Percentiles rank a stretch among this genome's conserved stretches.
Conservation (phyloP, 176 grass and related monocot genomes). For the Oropetium thomaeum region DNA sequence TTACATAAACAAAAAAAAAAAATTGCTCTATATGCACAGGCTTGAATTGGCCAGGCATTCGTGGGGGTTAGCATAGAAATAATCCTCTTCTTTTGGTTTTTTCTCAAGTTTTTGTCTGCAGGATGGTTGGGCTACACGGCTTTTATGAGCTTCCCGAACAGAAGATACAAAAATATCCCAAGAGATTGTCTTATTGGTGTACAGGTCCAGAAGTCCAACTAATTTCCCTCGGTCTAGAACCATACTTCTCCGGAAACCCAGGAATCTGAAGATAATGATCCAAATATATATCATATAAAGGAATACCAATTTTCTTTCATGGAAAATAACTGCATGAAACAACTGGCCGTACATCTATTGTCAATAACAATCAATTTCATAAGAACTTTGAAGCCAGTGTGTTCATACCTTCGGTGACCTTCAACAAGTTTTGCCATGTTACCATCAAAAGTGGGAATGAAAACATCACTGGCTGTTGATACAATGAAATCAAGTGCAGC, state of each 20-base stretch:
- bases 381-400: not conserved
- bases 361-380: conserved; percentile 21
- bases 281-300: conserved; percentile 1
- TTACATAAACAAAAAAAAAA: conserved; percentile 3
- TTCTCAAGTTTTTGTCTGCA: conserved; percentile 65
- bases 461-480: conserved; percentile 82
- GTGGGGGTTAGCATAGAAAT: conserved; percentile 88
- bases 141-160: conserved; percentile 45
- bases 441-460: conserved; percentile 86
- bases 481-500: conserved; percentile 96
- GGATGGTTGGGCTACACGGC: conserved; percentile 49
- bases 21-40: conserved; percentile 32
- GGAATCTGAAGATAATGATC: conserved; percentile 45
- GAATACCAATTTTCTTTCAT: not conserved
- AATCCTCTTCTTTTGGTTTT: conserved; percentile 96
- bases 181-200: conserved; percentile 66
- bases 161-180: conserved; percentile 67
- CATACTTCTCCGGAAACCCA: conserved; percentile 69
- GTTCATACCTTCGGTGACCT: conserved; percentile 77
- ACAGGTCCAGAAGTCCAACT: conserved; percentile 63
- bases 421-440: conserved; percentile 94
- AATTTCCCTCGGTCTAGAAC: conserved; percentile 67
- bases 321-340: not conserved
- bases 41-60: conserved; percentile 71
- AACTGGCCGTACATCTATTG: not conserved